A percentile compares a stretch with the other conserved stretches of the same genome.
Conservation (phyloP, 768 basidiomycete genomes). For the Trametes gibbosa region DNA sequence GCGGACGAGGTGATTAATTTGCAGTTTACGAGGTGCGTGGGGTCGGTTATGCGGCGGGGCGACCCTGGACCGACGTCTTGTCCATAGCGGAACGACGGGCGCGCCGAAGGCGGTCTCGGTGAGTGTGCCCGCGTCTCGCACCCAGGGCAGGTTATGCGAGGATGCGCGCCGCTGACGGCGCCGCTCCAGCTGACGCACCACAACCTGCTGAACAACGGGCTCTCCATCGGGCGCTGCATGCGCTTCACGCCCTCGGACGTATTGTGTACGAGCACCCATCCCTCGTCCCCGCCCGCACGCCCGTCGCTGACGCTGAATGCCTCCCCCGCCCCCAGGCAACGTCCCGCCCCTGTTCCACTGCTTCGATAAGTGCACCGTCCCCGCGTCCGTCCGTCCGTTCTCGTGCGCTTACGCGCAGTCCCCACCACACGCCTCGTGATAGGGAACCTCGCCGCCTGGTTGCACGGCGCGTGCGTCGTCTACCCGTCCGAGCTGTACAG, state of each 20-base stretch:
- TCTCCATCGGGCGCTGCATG: constrained; percentile 74
- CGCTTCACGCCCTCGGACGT: constrained; percentile 59
- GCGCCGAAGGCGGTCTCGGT: constrained; percentile 83
- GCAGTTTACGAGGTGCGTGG: constrained; percentile 77
- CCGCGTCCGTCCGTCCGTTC: background rate
- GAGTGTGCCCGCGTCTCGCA: too few species aligned
- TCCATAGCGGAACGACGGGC: constrained; percentile 71
- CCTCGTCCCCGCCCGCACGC: background rate
- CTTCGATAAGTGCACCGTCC: constrained; percentile 67
- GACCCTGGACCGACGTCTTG: background rate
- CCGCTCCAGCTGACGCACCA: constrained; percentile 63
- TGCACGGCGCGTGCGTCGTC: constrained; percentile 68
- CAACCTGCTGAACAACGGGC: constrained; percentile 75
- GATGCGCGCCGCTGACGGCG: too few species aligned
- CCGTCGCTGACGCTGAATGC: constrained; percentile 4
- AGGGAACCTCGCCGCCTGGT: constrained; percentile 79
- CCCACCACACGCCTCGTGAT: constrained; percentile 62
- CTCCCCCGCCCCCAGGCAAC: constrained; percentile 50
- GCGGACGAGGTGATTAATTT: constrained; percentile 77
- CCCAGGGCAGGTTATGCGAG: too few species aligned
- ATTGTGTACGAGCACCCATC: constrained; percentile 57
- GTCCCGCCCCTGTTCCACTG: constrained; percentile 85
- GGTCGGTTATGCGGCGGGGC: background rate
- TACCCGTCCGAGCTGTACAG: constrained; percentile 69
- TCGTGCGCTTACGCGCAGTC: background rate